Evolutionary conservation across 768 basidiomycete genomes (phyloP).

Genomic region (Tylopilus cervinicoccineus): DNA sequence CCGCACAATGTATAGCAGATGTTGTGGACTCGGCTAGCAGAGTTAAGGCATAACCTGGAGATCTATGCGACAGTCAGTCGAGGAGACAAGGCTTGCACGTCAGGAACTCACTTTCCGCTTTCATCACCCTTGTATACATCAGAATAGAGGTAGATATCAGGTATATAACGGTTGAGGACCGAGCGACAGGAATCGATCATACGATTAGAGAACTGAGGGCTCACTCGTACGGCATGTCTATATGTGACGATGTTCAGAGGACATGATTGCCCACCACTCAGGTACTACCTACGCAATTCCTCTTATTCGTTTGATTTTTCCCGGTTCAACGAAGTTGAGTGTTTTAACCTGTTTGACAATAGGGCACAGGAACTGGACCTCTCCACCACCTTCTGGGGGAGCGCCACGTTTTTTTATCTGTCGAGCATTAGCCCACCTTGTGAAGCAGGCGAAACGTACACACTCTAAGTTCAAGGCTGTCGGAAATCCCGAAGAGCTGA

Average conservation of each 20-base stretch:
- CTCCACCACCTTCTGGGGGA: constrained; percentile 87
- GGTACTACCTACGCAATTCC: constrained; percentile 78
- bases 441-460: constrained; percentile 11
- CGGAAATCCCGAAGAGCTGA: constrained; percentile 84
- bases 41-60: constrained; percentile 92
- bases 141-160: constrained; percentile 97
- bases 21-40: constrained; percentile 92
- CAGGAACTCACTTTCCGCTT: constrained; percentile 79
- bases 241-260: not conserved
- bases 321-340: constrained; percentile 86
- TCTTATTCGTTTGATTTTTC: constrained; percentile 90
- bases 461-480: constrained; percentile 87
- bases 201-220: constrained; percentile 94
- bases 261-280: not conserved
- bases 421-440: not conserved
- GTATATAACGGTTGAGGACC: constrained; percentile 92
- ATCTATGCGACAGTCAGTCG: constrained; percentile 45
- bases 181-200: constrained; percentile 96
- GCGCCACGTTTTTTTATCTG: constrained; percentile 95
- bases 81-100: not conserved
- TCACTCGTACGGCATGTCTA: constrained; percentile 95
- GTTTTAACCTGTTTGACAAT: constrained; percentile 89
- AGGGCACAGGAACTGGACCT: constrained; percentile 91
- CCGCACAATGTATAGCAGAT: constrained; percentile 80
- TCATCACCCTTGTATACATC: constrained; percentile 98